phyloP scores from a whole-genome alignment of 768 basidiomycete species.

The Pulveroboletus sp. region DNA sequence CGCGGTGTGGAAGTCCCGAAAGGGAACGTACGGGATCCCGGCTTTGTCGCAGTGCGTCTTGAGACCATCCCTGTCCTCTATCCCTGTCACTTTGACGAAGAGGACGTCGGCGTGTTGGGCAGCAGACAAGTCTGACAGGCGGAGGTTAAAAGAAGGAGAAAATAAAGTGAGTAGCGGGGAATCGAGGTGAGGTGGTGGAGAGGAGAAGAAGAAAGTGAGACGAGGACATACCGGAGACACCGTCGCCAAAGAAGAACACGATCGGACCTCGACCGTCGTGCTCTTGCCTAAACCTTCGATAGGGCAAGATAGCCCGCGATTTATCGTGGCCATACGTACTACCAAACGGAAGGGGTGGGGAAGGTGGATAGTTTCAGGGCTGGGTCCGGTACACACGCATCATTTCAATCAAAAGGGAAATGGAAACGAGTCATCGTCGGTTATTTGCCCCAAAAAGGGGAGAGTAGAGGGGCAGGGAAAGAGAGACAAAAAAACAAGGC shows the following conservation, averaged over 20 bases:
- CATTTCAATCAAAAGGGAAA: neutral
- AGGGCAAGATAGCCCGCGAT: conserved; percentile 89
- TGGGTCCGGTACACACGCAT: neutral
- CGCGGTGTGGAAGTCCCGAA: conserved; percentile 65
- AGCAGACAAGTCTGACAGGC: conserved; percentile 76
- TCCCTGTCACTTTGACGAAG: conserved; percentile 82
- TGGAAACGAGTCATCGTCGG: neutral
- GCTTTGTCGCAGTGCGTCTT: conserved; percentile 76
- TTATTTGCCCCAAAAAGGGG: neutral
- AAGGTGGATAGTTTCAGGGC: neutral
- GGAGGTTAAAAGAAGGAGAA: neutral
- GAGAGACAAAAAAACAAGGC: neutral
- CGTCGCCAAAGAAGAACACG: conserved; percentile 97
- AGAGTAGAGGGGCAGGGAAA: neutral
- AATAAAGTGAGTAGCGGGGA: neutral
- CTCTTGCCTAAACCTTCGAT: conserved; percentile 43
- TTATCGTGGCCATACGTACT: conserved; percentile 93
- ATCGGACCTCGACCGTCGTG: conserved; percentile 44
- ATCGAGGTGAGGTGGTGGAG: neutral
- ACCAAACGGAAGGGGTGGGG: no score
- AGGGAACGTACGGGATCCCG: conserved; percentile 74
- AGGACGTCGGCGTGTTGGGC: conserved; percentile 88
- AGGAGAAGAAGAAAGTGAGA: neutral
- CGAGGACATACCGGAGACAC: conserved; percentile 72
- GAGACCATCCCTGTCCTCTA: conserved; percentile 77